Base-by-base conservation (phyloP, 2,329 filamentous ascomycete genomes). In the Paecilomyces fulvus region DNA sequence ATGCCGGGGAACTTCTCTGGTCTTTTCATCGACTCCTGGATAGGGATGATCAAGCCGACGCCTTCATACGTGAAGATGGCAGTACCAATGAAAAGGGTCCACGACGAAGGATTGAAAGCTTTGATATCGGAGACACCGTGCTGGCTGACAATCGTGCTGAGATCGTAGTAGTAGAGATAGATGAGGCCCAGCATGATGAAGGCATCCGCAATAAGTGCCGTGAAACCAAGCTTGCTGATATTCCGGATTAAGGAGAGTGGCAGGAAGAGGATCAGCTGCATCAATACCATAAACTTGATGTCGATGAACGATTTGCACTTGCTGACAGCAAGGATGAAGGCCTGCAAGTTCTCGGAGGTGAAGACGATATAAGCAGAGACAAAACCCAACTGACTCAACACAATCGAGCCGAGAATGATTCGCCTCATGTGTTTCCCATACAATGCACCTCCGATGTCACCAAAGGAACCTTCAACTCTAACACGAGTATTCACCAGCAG, bases 41-140 rank as follows among this genome's bases (percentile, higher is more conserved):
- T 96, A 0, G 95, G 94, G 60, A 99, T 96, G 72, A 99, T 95
- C 52, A 99, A 83, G 11, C 94, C 95, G 59, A 99, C 95, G 28
- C 94, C 94, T 70, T 99, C 94, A 68, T 97, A 99, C 0, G 94
- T 97, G 76, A 99, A 99, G 70, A 99, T 97, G 28, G 95, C 94
- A 0, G 95, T 99, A 59, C 94, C 95, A 65, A 99, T 99, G 72
- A 99, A 97, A 3, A 99, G 81, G 0, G 94, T 96, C 94, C 95
- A 99, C 70, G 91, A 87, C 59, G 88, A 84, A 46, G 87, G 75
- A 77, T 99, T 99, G 80, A 99, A 97, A 67, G 88, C 81, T 63
- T 88, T 83, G 67, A 97, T 92, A 70, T 99, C 94, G 4, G 90
- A 82, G 23, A 96, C 75, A n/a, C 74, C 75, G 11, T 90, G 90